Base-by-base conservation (phyloP, 1,284 basidiomycete species). In the Mycena citricolor region DNA sequence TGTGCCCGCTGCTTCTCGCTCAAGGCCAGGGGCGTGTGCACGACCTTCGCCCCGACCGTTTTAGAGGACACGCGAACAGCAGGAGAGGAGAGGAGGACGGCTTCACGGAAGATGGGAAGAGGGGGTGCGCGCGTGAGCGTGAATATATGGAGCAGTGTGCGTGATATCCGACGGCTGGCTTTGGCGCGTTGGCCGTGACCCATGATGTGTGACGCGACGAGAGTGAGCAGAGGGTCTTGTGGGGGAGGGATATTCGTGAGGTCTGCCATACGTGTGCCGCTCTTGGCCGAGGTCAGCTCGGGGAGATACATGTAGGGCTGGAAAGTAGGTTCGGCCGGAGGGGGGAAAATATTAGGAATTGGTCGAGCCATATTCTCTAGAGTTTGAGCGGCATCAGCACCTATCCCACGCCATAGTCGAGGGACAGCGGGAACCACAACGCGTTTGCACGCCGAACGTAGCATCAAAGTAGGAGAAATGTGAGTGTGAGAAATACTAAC, bases 1-100 rank as follows among this genome's bases (percentile, higher is more conserved):
- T 74, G 71, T 24, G 81, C 77, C 32, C 90, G 74, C 66, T 91
- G 86, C 58, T 87, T 81, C 67, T 93, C 90, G 42, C 71, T 81
- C 47, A 94, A 69, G 6, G 87, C 79, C 13, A 79, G 66, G 0
- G 91, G 91, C 37, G 73, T 76, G 28, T 71, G 62, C n/a, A 81
- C 60, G 14, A 69, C 73, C 65, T 90, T 91, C 4, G 79, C 76
- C 2, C 78, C 76, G 33, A 70, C 68, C 39, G 65, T 66, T 55
- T 77, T 75, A 23, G 69, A 75, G 36, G 77, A 60, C 7, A 66
- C 64, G 32, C 73, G 68, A 25, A 91, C 77, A 4, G 82, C 79
- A 2, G 91, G 91, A 2, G 87, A 73, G 2, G 80, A 79, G 2
- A 71, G 61, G 33, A 75, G 59, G 33, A 94, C 66, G 1, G 90